Conservation (phyloP, 2,329 filamentous ascomycete species). For the Fusarium tjaetaba region DNA sequence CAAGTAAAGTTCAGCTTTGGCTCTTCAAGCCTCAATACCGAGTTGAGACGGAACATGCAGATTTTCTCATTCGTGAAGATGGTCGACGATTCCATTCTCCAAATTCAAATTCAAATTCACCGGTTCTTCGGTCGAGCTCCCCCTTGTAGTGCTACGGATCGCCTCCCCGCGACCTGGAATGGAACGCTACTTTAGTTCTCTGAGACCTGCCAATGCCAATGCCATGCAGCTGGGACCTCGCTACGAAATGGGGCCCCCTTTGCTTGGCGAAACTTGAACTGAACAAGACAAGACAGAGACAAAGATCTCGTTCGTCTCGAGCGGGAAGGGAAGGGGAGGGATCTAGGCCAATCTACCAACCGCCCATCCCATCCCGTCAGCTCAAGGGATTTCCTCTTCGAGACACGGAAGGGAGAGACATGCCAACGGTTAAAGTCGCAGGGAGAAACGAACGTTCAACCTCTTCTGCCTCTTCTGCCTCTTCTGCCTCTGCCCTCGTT, state of each 20-base stretch:
- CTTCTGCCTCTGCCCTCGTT: neutral
- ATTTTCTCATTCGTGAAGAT: neutral
- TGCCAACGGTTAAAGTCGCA: slow-evolving; percentile 22
- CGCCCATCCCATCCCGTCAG: neutral
- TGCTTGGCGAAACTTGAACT: slow-evolving; percentile 5
- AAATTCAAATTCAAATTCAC: slow-evolving; percentile 15
- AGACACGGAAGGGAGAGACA: slow-evolving; percentile 35
- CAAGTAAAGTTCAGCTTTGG: slow-evolving; percentile 20
- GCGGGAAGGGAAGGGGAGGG: slow-evolving; percentile 19
- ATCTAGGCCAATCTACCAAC: slow-evolving; percentile 34
- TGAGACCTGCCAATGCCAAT: neutral
- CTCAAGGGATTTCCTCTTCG: slow-evolving; percentile 3
- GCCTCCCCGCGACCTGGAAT: slow-evolving; percentile 31
- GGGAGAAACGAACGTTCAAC: slow-evolving; percentile 11
- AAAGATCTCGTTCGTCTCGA: slow-evolving; percentile 17
- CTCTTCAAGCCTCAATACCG: slow-evolving; percentile 22
- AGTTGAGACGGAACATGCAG: neutral
- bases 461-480: slow-evolving; percentile 1
- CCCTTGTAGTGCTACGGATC: slow-evolving; percentile 25
- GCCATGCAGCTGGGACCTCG: slow-evolving; percentile 13
- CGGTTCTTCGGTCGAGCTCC: slow-evolving; percentile 8
- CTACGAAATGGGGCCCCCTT: neutral
- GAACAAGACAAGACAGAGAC: neutral
- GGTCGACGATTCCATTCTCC: neutral
- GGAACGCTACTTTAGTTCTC: slow-evolving; percentile 14